Base-by-base conservation (phyloP, 192 early-diverging fungal species). In the Geranomyces variabilis region DNA sequence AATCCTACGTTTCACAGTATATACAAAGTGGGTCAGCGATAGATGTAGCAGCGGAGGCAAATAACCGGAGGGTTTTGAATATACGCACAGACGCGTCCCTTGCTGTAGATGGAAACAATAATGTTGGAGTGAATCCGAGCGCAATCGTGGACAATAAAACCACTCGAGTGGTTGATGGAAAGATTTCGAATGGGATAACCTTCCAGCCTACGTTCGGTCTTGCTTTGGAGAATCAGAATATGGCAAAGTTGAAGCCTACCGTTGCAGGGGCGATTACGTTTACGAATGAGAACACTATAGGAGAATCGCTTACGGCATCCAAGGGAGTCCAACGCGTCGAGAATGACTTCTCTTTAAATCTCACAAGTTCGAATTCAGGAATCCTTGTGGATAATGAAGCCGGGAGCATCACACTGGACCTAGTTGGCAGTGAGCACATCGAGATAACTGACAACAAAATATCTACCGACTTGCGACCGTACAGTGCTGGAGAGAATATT, bases 141-240 rank as follows among this genome's bases (percentile, higher is more conserved):
- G 1, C 67, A 2, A 0, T 69, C n/a, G 55, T 69, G 0, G 28
- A 69, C 34, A 33, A 28, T 0, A 15, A 13, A 36, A 58, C 26
- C 13, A 36, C 58, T 4, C 12, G 29, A 0, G 51, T 69, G 22
- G 34, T 19, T 1, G 33, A 57, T 1, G 49, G 55, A 1, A 69
- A 69, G 53, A 30, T 69, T 56, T 28, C 67, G 10, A 58, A 49
- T 15, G 67, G 67, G 34, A 24, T 67, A 21, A 45, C 14, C 4
- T 67, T 67, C 48, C 65, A 67, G 6, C 0, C 45, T 10, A n/a
- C 1, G 15, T 51, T 51, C 6, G 46, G 46, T 0, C 4, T 67
- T 0, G 1, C 24, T 24, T 15, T 67, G 9, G 55, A 57, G 13
- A n/a, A n/a, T n/a, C n/a, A n/a, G n/a, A n/a, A n/a, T n/a, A n/a